phyloP scores from a whole-genome alignment of 1,284 basidiomycete genomes.

The Kwoniella shivajii region DNA sequence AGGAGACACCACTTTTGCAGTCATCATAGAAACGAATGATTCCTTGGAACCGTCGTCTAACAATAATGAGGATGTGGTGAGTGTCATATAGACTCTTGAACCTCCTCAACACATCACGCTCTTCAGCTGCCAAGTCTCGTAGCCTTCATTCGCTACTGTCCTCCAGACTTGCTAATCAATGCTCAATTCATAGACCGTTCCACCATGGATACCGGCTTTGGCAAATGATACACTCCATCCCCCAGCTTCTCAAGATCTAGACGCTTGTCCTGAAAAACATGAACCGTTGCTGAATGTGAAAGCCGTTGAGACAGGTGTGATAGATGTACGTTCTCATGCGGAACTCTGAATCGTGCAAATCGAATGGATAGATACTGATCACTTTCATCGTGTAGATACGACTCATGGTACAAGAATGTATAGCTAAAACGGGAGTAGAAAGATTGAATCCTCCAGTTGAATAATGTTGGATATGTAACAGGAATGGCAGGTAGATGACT shows the following conservation, averaged over 20 bases:
- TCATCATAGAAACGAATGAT: constrained; percentile 78
- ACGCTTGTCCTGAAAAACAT: constrained; percentile 24
- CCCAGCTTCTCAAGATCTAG: constrained; percentile 12
- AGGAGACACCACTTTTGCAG: constrained; percentile 78
- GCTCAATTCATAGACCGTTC: constrained; percentile 59
- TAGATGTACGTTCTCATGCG: constrained; percentile 64
- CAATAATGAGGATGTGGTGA: constrained; percentile 51
- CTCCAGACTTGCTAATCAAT: too few species aligned
- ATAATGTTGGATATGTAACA: too few species aligned
- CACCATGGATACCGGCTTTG: constrained; percentile 57
- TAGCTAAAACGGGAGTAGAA: constrained; percentile 42
- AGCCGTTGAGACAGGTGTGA: constrained; percentile 80
- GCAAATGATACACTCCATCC: constrained; percentile 35
- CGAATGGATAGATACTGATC: constrained; percentile 34
- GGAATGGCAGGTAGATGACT: too few species aligned
- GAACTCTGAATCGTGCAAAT: constrained; percentile 48
- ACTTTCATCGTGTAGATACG: constrained; percentile 30
- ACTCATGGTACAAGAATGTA: constrained; percentile 50
- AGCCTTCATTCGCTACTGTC: too few species aligned
- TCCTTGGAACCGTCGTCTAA: constrained; percentile 63
- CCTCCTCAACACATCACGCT: neutral
- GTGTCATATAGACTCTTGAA: constrained; percentile 7
- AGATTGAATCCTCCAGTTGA: constrained; percentile 1
- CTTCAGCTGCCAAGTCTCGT: too few species aligned
- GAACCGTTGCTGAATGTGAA: constrained; percentile 62